These are phyloP conservation scores for Glomus cerebriforme DNA, from an alignment of 192 early-diverging fungal species.

Conservation along the genomic window DNA sequence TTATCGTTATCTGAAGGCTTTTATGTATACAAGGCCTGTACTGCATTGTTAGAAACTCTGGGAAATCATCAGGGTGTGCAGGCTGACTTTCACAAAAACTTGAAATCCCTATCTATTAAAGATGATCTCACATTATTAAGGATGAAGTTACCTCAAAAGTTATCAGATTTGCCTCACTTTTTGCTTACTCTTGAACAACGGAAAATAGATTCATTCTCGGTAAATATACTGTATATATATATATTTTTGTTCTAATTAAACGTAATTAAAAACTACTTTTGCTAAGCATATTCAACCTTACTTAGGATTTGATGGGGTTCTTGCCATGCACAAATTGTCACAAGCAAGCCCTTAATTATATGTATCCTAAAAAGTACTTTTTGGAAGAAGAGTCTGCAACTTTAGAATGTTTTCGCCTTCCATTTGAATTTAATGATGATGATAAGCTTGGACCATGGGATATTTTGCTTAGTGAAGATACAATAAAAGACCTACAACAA, in stretches of 20 bases:
- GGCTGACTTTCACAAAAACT: background rate
- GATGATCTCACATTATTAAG: background rate
- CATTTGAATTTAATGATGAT: conserved; percentile 24
- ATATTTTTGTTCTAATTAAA: background rate
- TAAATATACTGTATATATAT: too few relatives aligned
- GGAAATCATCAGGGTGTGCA: background rate
- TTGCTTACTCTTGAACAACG: background rate
- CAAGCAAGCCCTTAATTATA: background rate
- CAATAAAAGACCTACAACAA: conserved; percentile 1
- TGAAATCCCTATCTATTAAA: background rate
- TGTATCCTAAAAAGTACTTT: background rate
- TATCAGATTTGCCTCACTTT: background rate
- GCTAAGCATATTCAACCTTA: background rate
- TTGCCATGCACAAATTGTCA: conserved; percentile 8
- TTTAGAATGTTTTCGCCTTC: background rate
- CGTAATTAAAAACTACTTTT: too few relatives aligned
- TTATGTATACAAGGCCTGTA: conserved; percentile 12
- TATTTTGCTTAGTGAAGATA: conserved; percentile 16
- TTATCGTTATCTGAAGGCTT: background rate
- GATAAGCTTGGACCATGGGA: conserved; percentile 24
- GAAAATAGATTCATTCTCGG: background rate
- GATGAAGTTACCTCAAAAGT: background rate
- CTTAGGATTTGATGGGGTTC: conserved; percentile 3
- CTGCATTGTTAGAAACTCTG: background rate
- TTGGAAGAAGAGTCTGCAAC: background rate